A percentile compares a stretch with the other conserved stretches of the same genome.
Conservation (phyloP, 176 grass and related monocot species). For the Lolium multiflorum region DNA sequence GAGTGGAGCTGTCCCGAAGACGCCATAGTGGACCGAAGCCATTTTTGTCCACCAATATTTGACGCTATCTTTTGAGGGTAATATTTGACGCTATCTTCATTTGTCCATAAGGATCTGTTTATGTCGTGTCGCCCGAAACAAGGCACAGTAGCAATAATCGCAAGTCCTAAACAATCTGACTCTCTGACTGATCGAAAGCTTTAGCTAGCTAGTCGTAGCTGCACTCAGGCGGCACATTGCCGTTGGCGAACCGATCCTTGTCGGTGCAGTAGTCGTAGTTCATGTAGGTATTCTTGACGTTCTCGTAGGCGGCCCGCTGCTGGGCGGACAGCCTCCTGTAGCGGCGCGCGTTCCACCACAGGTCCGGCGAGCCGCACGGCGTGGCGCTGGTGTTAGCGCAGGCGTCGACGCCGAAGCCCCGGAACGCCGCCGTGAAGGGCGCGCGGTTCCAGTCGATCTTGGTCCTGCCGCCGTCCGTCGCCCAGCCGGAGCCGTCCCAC, state of each 20-base stretch:
- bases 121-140: no score
- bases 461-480: conserved; percentile 62
- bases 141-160: no score
- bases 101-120: no score
- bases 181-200: not conserved
- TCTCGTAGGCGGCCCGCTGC: conserved; percentile 60
- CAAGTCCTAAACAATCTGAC: no score
- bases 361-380: conserved; percentile 44
- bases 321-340: conserved; percentile 45
- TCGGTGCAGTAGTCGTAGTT: conserved; percentile 73
- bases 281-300: conserved; percentile 45
- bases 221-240: conserved; percentile 50
- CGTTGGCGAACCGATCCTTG: conserved; percentile 36
- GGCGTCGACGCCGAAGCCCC: conserved; percentile 54
- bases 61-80: no score
- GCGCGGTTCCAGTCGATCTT: conserved; percentile 63
- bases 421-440: conserved; percentile 61
- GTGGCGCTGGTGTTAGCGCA: conserved; percentile 33
- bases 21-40: no score
- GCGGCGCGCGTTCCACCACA: conserved; percentile 65
- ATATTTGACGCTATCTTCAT: no score
- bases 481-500: conserved; percentile 81
- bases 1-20: no score
- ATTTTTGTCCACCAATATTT: no score
- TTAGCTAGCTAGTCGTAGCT: not conserved